Conservation (phyloP, 192 early-diverging fungal genomes). For the Gigaspora rosea region DNA sequence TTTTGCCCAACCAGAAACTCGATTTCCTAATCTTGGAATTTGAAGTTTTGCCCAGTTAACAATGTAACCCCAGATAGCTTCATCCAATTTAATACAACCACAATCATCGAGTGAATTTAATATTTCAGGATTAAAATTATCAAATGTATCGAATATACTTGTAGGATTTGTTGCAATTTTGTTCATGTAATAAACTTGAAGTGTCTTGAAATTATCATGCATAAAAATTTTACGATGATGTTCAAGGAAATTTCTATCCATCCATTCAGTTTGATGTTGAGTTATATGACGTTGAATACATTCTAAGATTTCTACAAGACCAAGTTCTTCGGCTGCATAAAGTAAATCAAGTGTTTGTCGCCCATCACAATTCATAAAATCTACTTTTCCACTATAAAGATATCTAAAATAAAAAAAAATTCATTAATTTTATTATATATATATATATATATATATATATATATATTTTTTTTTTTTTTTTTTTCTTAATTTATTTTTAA, state of each 20-base stretch:
- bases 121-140: not conserved
- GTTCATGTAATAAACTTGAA: not conserved
- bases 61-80: not conserved
- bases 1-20: not conserved
- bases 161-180: not conserved
- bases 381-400: conserved; percentile 16
- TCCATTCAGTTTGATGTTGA: not conserved
- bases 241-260: conserved; percentile 11
- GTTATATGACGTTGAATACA: conserved; percentile 16
- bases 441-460: not conserved
- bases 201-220: not conserved
- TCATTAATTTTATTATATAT: not conserved
- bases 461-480: not conserved
- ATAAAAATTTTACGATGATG: conserved; percentile 5
- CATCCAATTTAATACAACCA: conserved; percentile 1
- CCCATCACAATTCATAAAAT: conserved; percentile 1
- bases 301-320: conserved; percentile 1
- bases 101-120: conserved; percentile 2
- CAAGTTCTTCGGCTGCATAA: conserved; percentile 17
- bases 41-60: conserved; percentile 13
- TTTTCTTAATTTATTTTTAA: not conserved
- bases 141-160: not conserved
- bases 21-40: conserved; percentile 1
- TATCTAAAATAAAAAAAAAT: not conserved
- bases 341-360: not conserved